These are phyloP conservation scores for Ogataea ramenticola DNA, from an alignment of 805 yeast genomes.

Conservation along the genomic window DNA sequence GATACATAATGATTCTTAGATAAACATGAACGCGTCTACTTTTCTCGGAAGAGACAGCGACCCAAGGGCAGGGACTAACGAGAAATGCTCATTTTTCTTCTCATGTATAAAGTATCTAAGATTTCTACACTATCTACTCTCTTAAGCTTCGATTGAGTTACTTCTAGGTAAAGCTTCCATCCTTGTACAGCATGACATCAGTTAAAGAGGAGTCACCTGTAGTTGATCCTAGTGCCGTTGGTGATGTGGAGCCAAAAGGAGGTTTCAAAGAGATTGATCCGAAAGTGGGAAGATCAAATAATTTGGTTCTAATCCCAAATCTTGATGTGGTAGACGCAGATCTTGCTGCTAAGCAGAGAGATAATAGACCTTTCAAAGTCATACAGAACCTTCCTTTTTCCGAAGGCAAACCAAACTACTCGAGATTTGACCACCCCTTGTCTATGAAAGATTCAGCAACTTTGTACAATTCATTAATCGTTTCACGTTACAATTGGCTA, in stretches of 20 bases:
- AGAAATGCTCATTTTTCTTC: no score
- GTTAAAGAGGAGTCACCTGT: background rate
- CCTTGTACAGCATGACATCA: no score
- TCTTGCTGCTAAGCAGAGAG: constrained; percentile 19
- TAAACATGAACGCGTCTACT: no score
- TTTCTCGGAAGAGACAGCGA: no score
- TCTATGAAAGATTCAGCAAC: constrained; percentile 69
- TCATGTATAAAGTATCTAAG: no score
- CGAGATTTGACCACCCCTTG: constrained; percentile 56
- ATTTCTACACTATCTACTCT: no score
- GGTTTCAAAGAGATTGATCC: background rate
- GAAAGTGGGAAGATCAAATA: constrained; percentile 15
- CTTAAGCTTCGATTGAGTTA: no score
- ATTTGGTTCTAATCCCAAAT: constrained; percentile 20
- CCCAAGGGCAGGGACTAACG: no score
- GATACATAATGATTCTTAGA: no score
- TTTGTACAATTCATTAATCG: constrained; percentile 60
- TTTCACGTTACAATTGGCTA: constrained; percentile 65
- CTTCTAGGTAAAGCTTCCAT: no score
- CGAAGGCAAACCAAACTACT: constrained; percentile 53
- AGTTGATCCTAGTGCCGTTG: background rate
- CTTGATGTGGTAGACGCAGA: constrained; percentile 24
- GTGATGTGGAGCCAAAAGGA: background rate
- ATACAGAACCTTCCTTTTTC: constrained; percentile 66
- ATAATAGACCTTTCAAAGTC: constrained; percentile 55